Conservation (phyloP, 1,139 yeast genomes). For the Zygosaccharomyces sapae region DNA sequence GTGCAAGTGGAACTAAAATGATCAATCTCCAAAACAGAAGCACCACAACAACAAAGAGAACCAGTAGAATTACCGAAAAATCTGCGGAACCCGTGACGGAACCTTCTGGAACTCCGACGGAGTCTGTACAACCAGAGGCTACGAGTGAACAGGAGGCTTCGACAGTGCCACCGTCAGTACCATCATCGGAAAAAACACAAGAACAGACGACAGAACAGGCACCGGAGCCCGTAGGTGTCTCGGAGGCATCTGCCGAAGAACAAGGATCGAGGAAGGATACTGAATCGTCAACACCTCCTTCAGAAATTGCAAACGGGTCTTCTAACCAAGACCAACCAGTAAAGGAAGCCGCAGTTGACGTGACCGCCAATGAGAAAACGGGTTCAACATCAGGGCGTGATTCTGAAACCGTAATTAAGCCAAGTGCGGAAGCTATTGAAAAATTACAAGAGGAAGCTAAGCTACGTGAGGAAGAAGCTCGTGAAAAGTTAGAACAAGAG, state of each 20-base stretch:
- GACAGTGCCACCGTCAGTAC: slow-evolving; percentile 8
- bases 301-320: not conserved
- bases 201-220: no score
- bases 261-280: not conserved
- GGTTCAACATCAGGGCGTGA: slow-evolving; percentile 10
- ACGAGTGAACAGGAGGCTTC: no score
- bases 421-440: slow-evolving; percentile 42
- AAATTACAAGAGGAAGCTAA: slow-evolving; percentile 44
- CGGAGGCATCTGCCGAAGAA: no score
- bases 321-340: not conserved
- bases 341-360: slow-evolving; percentile 8
- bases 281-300: not conserved
- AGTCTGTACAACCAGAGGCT: not conserved
- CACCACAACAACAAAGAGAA: no score
- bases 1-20: not conserved
- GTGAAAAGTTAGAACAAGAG: slow-evolving; percentile 22
- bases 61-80: no score
- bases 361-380: slow-evolving; percentile 1
- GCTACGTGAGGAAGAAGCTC: slow-evolving; percentile 38
- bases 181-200: not conserved
- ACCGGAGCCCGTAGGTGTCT: no score
- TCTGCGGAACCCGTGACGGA: no score
- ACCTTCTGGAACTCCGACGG: no score
- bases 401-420: slow-evolving; percentile 38
- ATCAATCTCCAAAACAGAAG: no score